Evolutionary conservation across 2,329 filamentous ascomycete genomes (phyloP), one percentile per base, ranked within the genome.

Genomic region (Nemania serpens): DNA sequence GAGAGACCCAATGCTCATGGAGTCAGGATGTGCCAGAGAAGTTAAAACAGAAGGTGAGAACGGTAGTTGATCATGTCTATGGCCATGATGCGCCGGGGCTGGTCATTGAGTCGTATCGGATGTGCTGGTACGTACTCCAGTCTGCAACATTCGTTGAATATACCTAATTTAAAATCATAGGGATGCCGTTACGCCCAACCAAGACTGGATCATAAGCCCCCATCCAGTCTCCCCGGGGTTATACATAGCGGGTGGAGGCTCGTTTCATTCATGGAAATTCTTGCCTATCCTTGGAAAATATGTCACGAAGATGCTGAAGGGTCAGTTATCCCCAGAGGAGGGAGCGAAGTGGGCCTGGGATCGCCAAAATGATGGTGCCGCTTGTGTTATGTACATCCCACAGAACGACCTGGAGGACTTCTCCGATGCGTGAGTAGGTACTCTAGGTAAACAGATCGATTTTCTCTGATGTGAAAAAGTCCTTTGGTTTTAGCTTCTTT

Each of bases 181-280:
- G 54, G 45, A 56, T 15, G 43, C 43, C 2, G 9, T 25, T 7
- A 56, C 45, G 11, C 54, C 54, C 2, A 49, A 29, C 15, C 42
- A 56, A 6, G 54, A 56, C 34, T 56, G 33, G 34, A 18, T 56
- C 17, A 56, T 56, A 13, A 22, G n/a, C 11, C 17, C 43, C 12
- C 54, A 56, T 42, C 54, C 54, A 3, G 12, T 17, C 3, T 22
- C 7, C 17, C 37, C 39, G 17, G 20, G 22, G 1, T 34, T 56
- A 10, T 56, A 25, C 20, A 56, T 56, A 18, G 45, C 54, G 10
- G 11, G 10, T 15, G 54, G 54, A 41, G 43, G 54, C 7, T 56
- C 54, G 12, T 56, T 56, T 20, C 54, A 56, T 20, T 17, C n/a
- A 20, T 56, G 45, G 54, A 56, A 56, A n/a, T 56, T 56, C 33